Base-by-base conservation (phyloP, 768 basidiomycete species). In the Goffeauzyma gilvescens region DNA sequence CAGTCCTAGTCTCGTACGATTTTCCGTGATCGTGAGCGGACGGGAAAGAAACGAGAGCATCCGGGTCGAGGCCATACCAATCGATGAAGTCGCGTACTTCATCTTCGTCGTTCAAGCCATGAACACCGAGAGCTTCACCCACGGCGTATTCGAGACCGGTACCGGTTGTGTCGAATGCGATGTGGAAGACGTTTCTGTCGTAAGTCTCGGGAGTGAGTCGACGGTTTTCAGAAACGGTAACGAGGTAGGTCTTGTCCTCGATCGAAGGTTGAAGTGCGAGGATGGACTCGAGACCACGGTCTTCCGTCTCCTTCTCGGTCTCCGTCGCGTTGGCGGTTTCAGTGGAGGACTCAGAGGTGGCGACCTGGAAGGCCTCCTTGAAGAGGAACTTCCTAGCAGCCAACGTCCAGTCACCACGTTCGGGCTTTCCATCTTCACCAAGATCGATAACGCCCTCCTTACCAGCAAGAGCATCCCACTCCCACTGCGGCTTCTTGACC, bases 181-280 rank as follows among this genome's bases (percentile, higher is more conserved):
- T 72, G 67, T 98, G 93, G 71, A 96, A 96, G 24, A 98, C 87
- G 65, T 98, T 96, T 53, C 93, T 83, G 64, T 95, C 81, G 66
- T 98, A 98, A 49, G 90, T 86, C 52, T 75, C 64, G 24, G 93
- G 93, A 1, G 93, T 96, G 36, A 98, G 74, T 24, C 93, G 82
- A 32, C 78, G 76, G 67, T 95, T 96, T 63, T 93, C 87, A 5
- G 78, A 75, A 63, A 86, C 89, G 7, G 83, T 90, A 44, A 95
- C 78, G 42, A 96, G 75, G 73, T 73, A 95, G 18, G 87, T 96
- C 56, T 79, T 78, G 46, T 95, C 90, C 2, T 79, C 67, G 18
- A 81, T 59, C 54, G 93, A 86, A 10, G 93, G 93, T 31, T 80
- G 83, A 24, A 90, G 68, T 4, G 76, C 68, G 12, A 80, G 76